Evolutionary conservation across 2,329 filamentous ascomycete species (phyloP).

Genomic region (Phaeosphaeria sp.): DNA sequence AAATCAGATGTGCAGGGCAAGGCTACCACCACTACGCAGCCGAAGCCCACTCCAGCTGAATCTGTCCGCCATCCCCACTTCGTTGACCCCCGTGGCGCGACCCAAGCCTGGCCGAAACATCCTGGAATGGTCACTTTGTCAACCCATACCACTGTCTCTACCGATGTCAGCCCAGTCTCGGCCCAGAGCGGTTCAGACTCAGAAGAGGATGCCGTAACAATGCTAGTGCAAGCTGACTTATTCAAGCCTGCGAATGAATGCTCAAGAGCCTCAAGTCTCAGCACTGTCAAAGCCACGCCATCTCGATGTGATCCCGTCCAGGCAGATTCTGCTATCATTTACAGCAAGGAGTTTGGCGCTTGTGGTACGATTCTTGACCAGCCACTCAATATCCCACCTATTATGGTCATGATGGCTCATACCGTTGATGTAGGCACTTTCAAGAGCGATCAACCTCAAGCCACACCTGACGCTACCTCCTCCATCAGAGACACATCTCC

Average conservation of each 20-base stretch:
- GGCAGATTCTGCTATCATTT: constrained; percentile 22
- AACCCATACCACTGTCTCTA: background rate
- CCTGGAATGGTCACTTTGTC: background rate
- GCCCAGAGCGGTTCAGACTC: background rate
- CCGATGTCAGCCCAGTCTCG: background rate
- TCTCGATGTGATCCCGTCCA: constrained; percentile 7
- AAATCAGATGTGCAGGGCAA: background rate
- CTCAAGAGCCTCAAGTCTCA: constrained; percentile 21
- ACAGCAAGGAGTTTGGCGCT: constrained; percentile 15
- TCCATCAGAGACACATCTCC: constrained; percentile 1
- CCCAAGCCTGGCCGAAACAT: constrained; percentile 17
- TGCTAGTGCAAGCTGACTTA: background rate
- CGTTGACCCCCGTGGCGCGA: constrained; percentile 24
- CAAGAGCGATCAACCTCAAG: background rate
- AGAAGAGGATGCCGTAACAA: background rate
- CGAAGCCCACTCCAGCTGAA: constrained; percentile 1
- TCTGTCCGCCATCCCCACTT: constrained; percentile 28
- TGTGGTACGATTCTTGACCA: constrained; percentile 21
- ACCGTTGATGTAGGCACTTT: constrained; percentile 7
- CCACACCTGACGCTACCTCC: background rate
- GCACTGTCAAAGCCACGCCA: constrained; percentile 20
- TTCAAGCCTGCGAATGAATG: background rate
- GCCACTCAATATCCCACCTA: background rate
- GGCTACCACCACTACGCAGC: background rate
- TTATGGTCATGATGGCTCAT: constrained; percentile 21